These are phyloP conservation scores for Colletotrichum musicola DNA, from an alignment of 2,329 filamentous ascomycete species.

Conservation along the genomic window DNA sequence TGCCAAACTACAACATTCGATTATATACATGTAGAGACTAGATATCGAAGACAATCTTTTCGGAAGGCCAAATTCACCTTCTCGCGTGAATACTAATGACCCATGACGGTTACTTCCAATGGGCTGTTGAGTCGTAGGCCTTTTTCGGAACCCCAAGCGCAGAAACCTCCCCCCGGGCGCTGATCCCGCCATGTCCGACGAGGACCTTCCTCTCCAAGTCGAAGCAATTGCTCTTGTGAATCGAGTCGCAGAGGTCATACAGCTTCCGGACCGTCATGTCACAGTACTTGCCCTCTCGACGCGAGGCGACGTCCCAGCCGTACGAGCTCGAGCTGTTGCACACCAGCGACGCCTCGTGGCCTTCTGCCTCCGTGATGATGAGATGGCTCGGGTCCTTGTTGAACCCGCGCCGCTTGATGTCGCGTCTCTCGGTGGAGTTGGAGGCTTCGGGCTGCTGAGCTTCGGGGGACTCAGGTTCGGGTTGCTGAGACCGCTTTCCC, in stretches of 20 bases:
- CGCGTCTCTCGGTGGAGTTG: not conserved
- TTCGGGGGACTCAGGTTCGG: not conserved
- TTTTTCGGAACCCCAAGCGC: not conserved
- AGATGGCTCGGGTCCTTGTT: conserved; percentile 35
- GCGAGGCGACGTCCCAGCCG: conserved; percentile 49
- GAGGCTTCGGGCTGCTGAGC: not conserved
- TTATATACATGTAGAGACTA: too few relatives aligned
- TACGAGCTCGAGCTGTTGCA: conserved; percentile 46
- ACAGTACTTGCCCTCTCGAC: conserved; percentile 47
- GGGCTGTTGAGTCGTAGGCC: not conserved
- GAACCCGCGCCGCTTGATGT: not conserved
- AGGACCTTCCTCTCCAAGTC: conserved; percentile 12
- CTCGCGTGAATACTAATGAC: too few relatives aligned
- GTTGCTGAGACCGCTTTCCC: too few relatives aligned
- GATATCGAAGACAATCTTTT: too few relatives aligned
- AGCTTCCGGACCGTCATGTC: conserved; percentile 47
- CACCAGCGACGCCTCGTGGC: conserved; percentile 47
- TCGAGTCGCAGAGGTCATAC: conserved; percentile 44
- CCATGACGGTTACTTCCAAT: conserved; percentile 4
- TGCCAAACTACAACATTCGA: too few relatives aligned
- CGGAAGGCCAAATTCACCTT: too few relatives aligned
- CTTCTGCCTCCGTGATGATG: conserved; percentile 40
- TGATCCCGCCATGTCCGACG: conserved; percentile 6
- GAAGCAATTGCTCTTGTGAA: not conserved
- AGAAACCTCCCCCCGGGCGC: conserved; percentile 3